phyloP scores from a whole-genome alignment of 306 rosid genomes.

The Sechiopsis laciniata region DNA sequence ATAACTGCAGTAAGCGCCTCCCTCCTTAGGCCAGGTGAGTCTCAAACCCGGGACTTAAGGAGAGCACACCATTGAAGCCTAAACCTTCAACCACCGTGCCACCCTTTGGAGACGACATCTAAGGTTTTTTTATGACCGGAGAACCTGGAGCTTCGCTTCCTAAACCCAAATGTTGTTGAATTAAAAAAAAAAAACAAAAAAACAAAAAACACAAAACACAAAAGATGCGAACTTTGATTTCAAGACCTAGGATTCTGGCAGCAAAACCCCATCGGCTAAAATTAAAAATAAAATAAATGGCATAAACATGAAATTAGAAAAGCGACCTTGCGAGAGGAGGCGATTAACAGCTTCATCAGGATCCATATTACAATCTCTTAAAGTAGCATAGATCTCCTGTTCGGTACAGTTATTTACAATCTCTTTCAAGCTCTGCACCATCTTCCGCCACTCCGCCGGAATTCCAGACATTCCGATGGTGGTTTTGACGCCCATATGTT shows the following conservation, averaged over 20 bases:
- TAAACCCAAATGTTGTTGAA: too few relatives aligned
- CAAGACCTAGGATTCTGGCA: neutral
- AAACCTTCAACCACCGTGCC: too few relatives aligned
- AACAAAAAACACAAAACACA: too few relatives aligned
- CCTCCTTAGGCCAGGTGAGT: too few relatives aligned
- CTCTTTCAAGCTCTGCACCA: conserved; percentile 91
- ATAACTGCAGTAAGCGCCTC: too few relatives aligned
- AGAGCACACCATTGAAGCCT: too few relatives aligned
- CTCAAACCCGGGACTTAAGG: too few relatives aligned
- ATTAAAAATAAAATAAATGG: neutral
- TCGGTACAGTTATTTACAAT: conserved; percentile 76
- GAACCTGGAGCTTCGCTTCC: too few relatives aligned
- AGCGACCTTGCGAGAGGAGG: conserved; percentile 84
- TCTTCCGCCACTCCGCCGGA: conserved; percentile 76
- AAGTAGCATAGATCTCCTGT: conserved; percentile 87
- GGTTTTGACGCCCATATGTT: conserved; percentile 59
- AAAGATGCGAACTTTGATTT: conserved; percentile 4
- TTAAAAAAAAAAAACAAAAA: too few relatives aligned
- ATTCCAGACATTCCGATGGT: conserved; percentile 59
- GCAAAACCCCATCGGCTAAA: too few relatives aligned
- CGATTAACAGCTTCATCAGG: conserved; percentile 97
- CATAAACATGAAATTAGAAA: neutral
- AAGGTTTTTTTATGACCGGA: too few relatives aligned
- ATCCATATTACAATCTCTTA: conserved; percentile 99
- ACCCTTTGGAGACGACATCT: too few relatives aligned